A percentile compares a stretch with the other conserved stretches of the same genome.
These are phyloP conservation scores for Pseudofabraea citricarpa DNA, from an alignment of 2,329 filamentous ascomycete genomes.

Conservation along the genomic window DNA sequence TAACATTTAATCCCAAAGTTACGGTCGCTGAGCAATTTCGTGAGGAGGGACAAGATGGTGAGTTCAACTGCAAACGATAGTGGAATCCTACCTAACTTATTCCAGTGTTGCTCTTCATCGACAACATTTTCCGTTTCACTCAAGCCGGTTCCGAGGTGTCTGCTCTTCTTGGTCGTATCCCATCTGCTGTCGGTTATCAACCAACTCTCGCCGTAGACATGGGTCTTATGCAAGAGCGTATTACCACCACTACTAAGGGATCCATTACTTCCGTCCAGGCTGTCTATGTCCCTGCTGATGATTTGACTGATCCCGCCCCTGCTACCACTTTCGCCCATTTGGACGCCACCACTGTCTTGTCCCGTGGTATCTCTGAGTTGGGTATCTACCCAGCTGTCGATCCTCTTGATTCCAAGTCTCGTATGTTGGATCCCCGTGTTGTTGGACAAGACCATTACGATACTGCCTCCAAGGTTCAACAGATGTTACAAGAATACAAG, in stretches of 20 bases:
- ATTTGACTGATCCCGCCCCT: slow-evolving; percentile 99
- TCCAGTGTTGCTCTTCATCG: slow-evolving; percentile 94
- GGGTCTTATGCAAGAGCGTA: slow-evolving; percentile 99
- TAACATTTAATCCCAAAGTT: no score
- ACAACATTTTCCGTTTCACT: slow-evolving; percentile 99
- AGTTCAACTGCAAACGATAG: slow-evolving; percentile 25
- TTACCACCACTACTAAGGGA: slow-evolving; percentile 98
- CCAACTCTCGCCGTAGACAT: slow-evolving; percentile 97
- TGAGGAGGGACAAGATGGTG: slow-evolving; percentile 78
- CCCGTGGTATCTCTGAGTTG: slow-evolving; percentile 99
- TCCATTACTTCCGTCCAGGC: slow-evolving; percentile 99
- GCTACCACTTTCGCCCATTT: slow-evolving; percentile 99
- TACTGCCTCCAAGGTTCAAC: slow-evolving; percentile 90
- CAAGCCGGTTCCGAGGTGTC: slow-evolving; percentile 99
- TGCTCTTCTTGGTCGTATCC: slow-evolving; percentile 97
- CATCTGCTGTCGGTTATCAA: slow-evolving; percentile 99
- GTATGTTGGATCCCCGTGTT: slow-evolving; percentile 98
- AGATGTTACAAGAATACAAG: slow-evolving; percentile 99
- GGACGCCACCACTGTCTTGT: slow-evolving; percentile 99
- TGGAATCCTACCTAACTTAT: slow-evolving; percentile 19
- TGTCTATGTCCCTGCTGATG: slow-evolving; percentile 99
- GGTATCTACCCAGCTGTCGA: slow-evolving; percentile 99
- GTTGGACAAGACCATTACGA: slow-evolving; percentile 98
- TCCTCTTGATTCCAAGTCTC: slow-evolving; percentile 98
- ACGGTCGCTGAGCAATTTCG: slow-evolving; percentile 82